Evolutionary conservation across 768 basidiomycete species (phyloP).

Genomic region (Leccinum boreale): DNA sequence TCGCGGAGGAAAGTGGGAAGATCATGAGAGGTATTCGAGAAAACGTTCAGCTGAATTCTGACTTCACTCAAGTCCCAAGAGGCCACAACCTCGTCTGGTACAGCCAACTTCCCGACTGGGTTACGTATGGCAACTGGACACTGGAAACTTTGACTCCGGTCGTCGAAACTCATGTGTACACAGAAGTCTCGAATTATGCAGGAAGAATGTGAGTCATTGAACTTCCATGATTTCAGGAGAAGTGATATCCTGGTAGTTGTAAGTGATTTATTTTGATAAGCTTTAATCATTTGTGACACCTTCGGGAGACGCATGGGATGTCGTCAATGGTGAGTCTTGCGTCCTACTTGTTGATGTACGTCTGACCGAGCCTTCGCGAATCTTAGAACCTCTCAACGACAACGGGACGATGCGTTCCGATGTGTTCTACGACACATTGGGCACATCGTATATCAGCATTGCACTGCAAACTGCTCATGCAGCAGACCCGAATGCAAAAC

Average conservation of each 20-base stretch:
- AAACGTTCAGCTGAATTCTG: neutral
- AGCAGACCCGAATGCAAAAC: slow-evolving; percentile 32
- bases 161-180: slow-evolving; percentile 16
- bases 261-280: neutral
- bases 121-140: slow-evolving; percentile 13
- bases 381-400: slow-evolving; percentile 39
- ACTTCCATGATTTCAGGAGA: neutral
- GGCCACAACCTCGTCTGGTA: slow-evolving; percentile 22
- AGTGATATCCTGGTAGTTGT: slow-evolving; percentile 5
- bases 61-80: neutral
- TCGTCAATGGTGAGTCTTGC: slow-evolving; percentile 14
- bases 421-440: slow-evolving; percentile 52
- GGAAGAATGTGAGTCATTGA: slow-evolving; percentile 9
- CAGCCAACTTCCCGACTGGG: slow-evolving; percentile 16
- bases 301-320: slow-evolving; percentile 19
- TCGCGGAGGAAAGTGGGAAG: slow-evolving; percentile 19
- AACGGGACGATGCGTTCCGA: slow-evolving; percentile 52
- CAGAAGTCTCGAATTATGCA: slow-evolving; percentile 15
- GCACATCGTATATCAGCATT: slow-evolving; percentile 45
- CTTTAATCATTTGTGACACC: neutral
- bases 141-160: slow-evolving; percentile 12
- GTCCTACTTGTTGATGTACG: neutral
- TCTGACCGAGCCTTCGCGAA: neutral
- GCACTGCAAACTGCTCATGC: slow-evolving; percentile 40
- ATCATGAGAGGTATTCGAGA: slow-evolving; percentile 13